Evolutionary conservation across 805 yeast species (phyloP), one percentile per base, ranked within the genome.

Genomic region (Scheffersomyces stipitis): DNA sequence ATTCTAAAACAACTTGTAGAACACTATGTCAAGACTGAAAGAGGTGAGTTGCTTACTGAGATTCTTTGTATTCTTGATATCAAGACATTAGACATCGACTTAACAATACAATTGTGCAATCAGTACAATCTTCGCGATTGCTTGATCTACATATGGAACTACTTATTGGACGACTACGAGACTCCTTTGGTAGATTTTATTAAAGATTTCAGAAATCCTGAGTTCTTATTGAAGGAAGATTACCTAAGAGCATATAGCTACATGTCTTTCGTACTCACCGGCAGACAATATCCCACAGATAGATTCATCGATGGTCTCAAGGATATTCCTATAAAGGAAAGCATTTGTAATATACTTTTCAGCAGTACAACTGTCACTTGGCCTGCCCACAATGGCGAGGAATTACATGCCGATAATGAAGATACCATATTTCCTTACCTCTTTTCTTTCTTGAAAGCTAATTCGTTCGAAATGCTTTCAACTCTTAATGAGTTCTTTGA

Each of bases 401-500:
- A 16, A 1, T 15, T 29, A 3, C 26, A 28, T 13, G 15, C 29
- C 2, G 28, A 26, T 13, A 22, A 26, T 9, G 27, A 16, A 2
- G 34, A 26, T 9, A 18, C 37, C 4, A 42, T 54, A 5, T 89
- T 83, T 45, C 96, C 96, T 0, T 83, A 86, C 50, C 60, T 89
- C n/a, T 68, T 64, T 28, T 45, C 71, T 9, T 62, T 89, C 12
- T 55, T 88, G n/a, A 63, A 66, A 27, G 72, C 59, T 46, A 75
- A 83, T 44, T 69, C 84, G 4, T 65, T 73, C n/a, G 75, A 74
- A 26, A 75, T 82, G 61, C 71, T 90, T 24, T 67, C 82, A 0
- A 75, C 86, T 13, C 57, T 93, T 40, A 83, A 88, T 56, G 95
- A 86, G 55, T 83, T 85, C 6, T 81, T 91, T 52, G 97, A 91